Evolutionary conservation across 2,329 filamentous ascomycete genomes (phyloP), one percentile per base, ranked within the genome.

Genomic region (Colletotrichum plurivorum): DNA sequence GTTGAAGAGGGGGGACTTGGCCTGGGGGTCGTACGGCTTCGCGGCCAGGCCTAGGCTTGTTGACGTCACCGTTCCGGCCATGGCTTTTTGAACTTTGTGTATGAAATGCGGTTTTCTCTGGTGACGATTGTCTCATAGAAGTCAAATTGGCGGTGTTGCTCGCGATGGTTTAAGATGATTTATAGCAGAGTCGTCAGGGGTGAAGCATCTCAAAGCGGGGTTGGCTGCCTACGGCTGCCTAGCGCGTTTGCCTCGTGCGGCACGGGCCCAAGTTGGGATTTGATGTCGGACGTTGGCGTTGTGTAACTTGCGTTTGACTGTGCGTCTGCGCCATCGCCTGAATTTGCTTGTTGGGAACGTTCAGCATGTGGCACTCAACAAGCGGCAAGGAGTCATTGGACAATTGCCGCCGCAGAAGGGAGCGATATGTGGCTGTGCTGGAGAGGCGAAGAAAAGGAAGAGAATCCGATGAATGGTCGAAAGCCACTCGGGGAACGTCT

Each of bases 1-100:
- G 2, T 63, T 48, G 71, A 83, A 84, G 0, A 85, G 73, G 15
- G 64, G 68, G 15, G 16, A 56, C 1, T 51, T 27, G 10, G 16
- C n/a, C 18, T 69, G 66, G 31, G 13, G 27, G 25, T 59, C 27
- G 12, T 31, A 58, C 3, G 45, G 16, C n/a, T 45, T 41, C n/a
- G 45, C 45, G 10, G 53, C 41, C 18, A 66, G 36, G 22, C 5
- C 49, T 5, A 8, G 22, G 20, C 18, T 60, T 13, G 48, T 48
- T 25, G 49, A 3, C 9, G 31, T 27, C 10, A 48, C 36, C 7
- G 39, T 45, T 4, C n/a, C 58, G 8, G 31, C 31, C 48, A 61
- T 61, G 18, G n/a, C 12, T 6, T 27, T 20, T 43, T n/a, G 13
- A 9, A 10, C 16, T 13, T 10, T 20, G 15, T 9, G 18, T 39